Evolutionary conservation across 2,329 filamentous ascomycete species (phyloP).

Genomic region (Rachicladosporium sp.): DNA sequence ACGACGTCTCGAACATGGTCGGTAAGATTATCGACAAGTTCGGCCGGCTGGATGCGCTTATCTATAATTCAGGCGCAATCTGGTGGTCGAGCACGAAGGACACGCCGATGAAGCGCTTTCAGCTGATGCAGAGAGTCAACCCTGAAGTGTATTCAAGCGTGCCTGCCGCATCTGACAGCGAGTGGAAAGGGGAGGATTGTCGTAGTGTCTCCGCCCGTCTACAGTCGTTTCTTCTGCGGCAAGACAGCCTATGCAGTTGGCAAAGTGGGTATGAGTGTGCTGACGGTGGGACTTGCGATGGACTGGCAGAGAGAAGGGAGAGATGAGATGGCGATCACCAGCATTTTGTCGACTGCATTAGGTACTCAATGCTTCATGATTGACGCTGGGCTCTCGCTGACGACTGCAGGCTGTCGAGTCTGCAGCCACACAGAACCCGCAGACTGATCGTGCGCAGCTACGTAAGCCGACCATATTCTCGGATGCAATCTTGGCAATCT

Average conservation of each 20-base stretch:
- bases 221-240: constrained; percentile 70
- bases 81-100: constrained; percentile 58
- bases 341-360: constrained; percentile 70
- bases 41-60: constrained; percentile 55
- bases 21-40: constrained; percentile 43
- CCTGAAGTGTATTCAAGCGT: constrained; percentile 54
- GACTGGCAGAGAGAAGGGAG: constrained; percentile 59
- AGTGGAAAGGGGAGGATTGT: constrained; percentile 49
- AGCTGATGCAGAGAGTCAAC: constrained; percentile 62
- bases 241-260: constrained; percentile 73
- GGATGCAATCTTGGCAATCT: constrained; percentile 63
- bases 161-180: constrained; percentile 51
- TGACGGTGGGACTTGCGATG: constrained; percentile 73
- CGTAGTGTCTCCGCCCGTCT: constrained; percentile 74
- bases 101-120: constrained; percentile 44
- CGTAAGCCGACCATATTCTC: constrained; percentile 54
- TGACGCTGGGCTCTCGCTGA: not conserved
- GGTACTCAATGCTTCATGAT: constrained; percentile 18
- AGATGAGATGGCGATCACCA: constrained; percentile 61
- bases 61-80: constrained; percentile 79
- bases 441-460: constrained; percentile 23
- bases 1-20: constrained; percentile 50
- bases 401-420: constrained; percentile 52
- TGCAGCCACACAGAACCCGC: constrained; percentile 51
- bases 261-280: constrained; percentile 70